Conservation (phyloP, 257 asterid genomes). For the Striga asiatica region DNA sequence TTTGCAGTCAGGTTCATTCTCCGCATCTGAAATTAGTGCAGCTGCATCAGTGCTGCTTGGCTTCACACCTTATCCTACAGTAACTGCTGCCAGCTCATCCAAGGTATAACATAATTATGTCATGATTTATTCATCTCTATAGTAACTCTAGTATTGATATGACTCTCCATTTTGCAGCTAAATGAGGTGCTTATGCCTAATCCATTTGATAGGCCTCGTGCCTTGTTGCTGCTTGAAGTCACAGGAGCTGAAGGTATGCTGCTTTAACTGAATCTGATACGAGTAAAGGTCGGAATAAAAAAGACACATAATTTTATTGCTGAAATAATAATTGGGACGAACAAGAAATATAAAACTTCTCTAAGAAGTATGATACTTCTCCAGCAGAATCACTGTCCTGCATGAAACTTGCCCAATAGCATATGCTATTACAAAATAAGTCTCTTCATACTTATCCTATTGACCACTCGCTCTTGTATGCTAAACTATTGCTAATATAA, state of each 20-base stretch:
- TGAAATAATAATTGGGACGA: no score
- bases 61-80: constrained; percentile 57
- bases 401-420: no score
- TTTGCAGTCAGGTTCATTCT: constrained; percentile 54
- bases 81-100: constrained; percentile 61
- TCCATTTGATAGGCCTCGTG: constrained; percentile 83
- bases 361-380: no score
- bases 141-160: not conserved
- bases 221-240: constrained; percentile 69
- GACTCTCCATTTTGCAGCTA: constrained; percentile 40
- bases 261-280: not conserved
- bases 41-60: constrained; percentile 87
- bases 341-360: no score
- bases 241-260: constrained; percentile 63
- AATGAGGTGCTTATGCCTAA: constrained; percentile 80
- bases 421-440: no score
- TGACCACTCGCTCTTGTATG: no score
- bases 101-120: constrained; percentile 38
- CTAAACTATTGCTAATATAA: no score
- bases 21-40: constrained; percentile 68
- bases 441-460: no score
- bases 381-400: no score
- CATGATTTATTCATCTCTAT: not conserved
- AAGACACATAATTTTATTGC: no score
- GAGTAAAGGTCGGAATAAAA: no score